These are phyloP conservation scores for Cochliopodium minus DNA, from an alignment of 208 protist species.

Conservation along the genomic window DNA sequence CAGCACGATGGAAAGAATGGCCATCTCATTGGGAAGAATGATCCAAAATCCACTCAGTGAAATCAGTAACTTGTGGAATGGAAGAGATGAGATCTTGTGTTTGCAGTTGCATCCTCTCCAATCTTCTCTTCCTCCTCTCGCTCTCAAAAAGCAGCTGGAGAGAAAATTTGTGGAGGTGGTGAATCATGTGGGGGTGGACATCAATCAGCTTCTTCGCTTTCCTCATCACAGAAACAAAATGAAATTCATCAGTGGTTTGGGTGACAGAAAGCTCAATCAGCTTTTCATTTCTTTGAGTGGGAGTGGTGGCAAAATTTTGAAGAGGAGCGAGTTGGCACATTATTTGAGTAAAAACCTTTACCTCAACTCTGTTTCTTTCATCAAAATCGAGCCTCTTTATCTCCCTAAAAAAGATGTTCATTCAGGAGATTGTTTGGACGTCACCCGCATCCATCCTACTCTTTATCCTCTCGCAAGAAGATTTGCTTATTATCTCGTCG, in stretches of 20 bases:
- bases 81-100: constrained; percentile 4
- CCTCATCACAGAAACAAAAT: constrained; percentile 4
- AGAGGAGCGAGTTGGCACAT: neutral
- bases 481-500: too few relatives aligned
- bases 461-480: constrained; percentile 21
- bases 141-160: constrained; percentile 12
- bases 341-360: too few relatives aligned
- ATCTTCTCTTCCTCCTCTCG: constrained; percentile 18
- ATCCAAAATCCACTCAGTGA: constrained; percentile 29
- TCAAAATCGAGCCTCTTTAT: constrained; percentile 14
- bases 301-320: neutral
- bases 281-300: constrained; percentile 17
- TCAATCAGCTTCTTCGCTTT: constrained; percentile 19
- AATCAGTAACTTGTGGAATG: constrained; percentile 15
- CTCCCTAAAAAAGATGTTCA: too few relatives aligned
- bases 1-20: constrained; percentile 12
- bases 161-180: constrained; percentile 23
- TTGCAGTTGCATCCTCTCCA: constrained; percentile 18
- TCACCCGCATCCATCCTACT: constrained; percentile 29
- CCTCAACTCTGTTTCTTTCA: constrained; percentile 28
- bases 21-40: constrained; percentile 20
- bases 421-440: constrained; percentile 13
- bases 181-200: constrained; percentile 32
- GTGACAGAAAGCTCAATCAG: constrained; percentile 27
- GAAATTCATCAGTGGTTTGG: constrained; percentile 26